Base-by-base conservation (phyloP, 2,329 filamentous ascomycete genomes). In the Aschersonia sp. region DNA sequence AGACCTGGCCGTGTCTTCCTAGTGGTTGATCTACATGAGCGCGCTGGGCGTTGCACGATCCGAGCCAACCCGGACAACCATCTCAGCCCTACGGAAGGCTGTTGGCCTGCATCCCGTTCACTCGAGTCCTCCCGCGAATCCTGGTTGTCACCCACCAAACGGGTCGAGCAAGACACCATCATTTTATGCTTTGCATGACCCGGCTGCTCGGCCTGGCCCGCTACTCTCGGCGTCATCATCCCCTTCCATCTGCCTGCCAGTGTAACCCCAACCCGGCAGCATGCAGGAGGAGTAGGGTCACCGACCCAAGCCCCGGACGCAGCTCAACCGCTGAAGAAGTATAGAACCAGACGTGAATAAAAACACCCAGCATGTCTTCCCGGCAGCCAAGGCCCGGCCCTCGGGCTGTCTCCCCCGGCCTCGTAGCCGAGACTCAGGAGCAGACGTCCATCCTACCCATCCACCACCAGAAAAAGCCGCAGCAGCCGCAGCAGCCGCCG, bases 401-500 rank as follows among this genome's bases (percentile, higher is more conserved):
- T 48, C 40, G 50, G 43, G 45, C 49, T 53, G 48, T 51, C 50
- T 46, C 55, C 55, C 48, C 31, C 43, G 44, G 32, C 40, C 29
- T 30, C 32, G 45, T 7, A 31, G 29, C 40, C 46, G 41, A 47
- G 46, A 35, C 29, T n/a, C 47, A 10, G 38, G 56, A 54, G 42
- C 48, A 43, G 10, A 52, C 53, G 38, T 50, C 51, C 28, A 30
- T 20, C 28, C 40, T 12, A 20, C 40, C 4, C 20, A 20, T 4
- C 2, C 40, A 6, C 3, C 45, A 20, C 30, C 57, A 54, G 43
- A 46, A 38, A 9, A 51, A 53, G 40, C 50, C 40, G 42, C 57
- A 55, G 30, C 35, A 53, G 40, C 50, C 40, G 42, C 57, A 55
- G 30, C 35, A 38, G 7, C 35, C 7, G 35, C 7, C 12, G 7